Evolutionary conservation across 179 eudicot species (phyloP).

Genomic region (Drosera spatulata): DNA sequence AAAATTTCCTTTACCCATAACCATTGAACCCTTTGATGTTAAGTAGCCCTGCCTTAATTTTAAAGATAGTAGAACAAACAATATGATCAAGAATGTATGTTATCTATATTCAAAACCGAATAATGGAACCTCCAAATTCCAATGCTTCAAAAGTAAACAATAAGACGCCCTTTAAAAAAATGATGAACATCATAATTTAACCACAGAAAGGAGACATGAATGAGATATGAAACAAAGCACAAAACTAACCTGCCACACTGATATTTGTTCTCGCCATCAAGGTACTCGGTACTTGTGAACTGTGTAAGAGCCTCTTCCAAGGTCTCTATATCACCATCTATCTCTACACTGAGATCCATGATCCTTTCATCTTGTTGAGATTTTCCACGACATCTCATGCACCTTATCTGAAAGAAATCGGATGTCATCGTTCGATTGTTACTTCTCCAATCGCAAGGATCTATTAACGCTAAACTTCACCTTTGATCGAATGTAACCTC

Average conservation of each 20-base stretch:
- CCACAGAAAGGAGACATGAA: neutral
- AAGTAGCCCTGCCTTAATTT: too few relatives aligned
- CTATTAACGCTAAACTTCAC: conserved; percentile 19
- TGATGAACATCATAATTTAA: neutral
- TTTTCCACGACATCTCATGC: conserved; percentile 67
- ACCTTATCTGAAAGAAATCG: conserved; percentile 42
- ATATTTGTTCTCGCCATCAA: conserved; percentile 91
- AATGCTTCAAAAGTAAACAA: neutral
- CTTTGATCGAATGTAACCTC: conserved; percentile 91
- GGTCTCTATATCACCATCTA: conserved; percentile 37
- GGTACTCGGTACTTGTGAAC: conserved; percentile 59
- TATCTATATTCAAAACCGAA: too few relatives aligned
- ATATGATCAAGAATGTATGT: too few relatives aligned
- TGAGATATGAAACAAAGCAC: neutral
- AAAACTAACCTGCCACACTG: conserved; percentile 64
- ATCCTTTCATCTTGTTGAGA: conserved; percentile 73
- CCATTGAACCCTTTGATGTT: too few relatives aligned
- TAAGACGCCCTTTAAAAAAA: too few relatives aligned
- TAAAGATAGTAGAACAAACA: too few relatives aligned
- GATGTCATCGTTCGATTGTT: neutral
- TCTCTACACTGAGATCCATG: conserved; percentile 53
- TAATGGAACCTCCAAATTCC: neutral
- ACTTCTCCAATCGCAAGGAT: neutral
- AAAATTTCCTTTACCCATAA: too few relatives aligned
- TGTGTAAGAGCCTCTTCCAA: conserved; percentile 68